phyloP scores from a whole-genome alignment of 2,329 filamentous ascomycete species.

The Byssothecium circinans region DNA sequence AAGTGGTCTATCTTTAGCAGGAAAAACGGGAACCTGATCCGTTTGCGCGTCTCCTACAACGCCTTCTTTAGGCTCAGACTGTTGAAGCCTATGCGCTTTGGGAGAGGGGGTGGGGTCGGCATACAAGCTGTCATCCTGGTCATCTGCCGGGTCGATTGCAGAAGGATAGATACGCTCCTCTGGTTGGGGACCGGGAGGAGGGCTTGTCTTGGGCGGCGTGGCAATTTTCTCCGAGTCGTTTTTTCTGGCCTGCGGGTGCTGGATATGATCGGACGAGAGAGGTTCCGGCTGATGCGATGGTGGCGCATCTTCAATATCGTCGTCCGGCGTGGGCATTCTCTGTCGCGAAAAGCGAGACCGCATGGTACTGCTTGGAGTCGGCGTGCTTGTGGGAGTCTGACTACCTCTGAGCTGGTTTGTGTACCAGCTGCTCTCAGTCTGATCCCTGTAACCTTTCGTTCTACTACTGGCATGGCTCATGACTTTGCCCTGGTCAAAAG shows the following conservation, averaged over 20 bases:
- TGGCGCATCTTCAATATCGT: slow-evolving; percentile 34
- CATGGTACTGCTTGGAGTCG: slow-evolving; percentile 21
- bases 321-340: slow-evolving; percentile 28
- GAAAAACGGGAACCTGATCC: background rate
- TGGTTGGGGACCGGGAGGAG: slow-evolving; percentile 17
- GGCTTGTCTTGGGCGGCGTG: slow-evolving; percentile 37
- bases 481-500: slow-evolving; percentile 63
- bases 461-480: slow-evolving; percentile 66
- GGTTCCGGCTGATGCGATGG: slow-evolving; percentile 39
- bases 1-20: slow-evolving; percentile 46
- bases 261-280: slow-evolving; percentile 28
- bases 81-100: background rate
- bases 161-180: slow-evolving; percentile 6
- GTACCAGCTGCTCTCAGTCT: slow-evolving; percentile 83
- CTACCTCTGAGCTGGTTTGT: slow-evolving; percentile 64
- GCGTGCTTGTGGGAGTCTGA: slow-evolving; percentile 19
- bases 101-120: slow-evolving; percentile 13
- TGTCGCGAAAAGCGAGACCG: slow-evolving; percentile 27
- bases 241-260: background rate
- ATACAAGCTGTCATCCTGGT: slow-evolving; percentile 28
- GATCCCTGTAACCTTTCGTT: slow-evolving; percentile 71
- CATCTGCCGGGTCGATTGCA: slow-evolving; percentile 10
- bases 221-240: slow-evolving; percentile 17
- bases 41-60: slow-evolving; percentile 8
- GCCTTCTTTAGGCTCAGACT: slow-evolving; percentile 6